Evolutionary conservation across 306 rosid species (phyloP).

Genomic region (Inga leiocalycina): DNA sequence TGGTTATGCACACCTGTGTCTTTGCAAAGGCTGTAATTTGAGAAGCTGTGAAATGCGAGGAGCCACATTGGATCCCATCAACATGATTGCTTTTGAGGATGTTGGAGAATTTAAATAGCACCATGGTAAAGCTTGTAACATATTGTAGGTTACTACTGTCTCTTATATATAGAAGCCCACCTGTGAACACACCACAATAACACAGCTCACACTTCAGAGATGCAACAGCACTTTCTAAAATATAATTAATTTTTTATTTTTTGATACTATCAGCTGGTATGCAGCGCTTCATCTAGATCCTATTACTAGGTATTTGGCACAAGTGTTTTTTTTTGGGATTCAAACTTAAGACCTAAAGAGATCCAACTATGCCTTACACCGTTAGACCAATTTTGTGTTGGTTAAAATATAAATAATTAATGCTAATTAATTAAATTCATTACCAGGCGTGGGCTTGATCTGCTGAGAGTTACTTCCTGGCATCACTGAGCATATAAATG

Average conservation of each 20-base stretch:
- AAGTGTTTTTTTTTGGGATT: no score
- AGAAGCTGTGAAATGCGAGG: slow-evolving; percentile 52
- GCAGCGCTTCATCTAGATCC: no score
- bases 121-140: slow-evolving; percentile 65
- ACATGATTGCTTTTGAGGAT: slow-evolving; percentile 46
- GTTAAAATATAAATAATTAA: background rate
- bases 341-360: no score
- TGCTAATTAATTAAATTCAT: background rate
- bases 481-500: slow-evolving; percentile 74
- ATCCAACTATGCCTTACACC: accelerated
- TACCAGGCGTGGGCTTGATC: slow-evolving; percentile 71
- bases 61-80: slow-evolving; percentile 68
- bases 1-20: slow-evolving; percentile 64
- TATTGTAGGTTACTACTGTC: slow-evolving; percentile 80
- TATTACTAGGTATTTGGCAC: no score
- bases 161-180: slow-evolving; percentile 74
- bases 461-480: slow-evolving; percentile 76
- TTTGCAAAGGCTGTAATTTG: slow-evolving; percentile 67
- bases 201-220: background rate
- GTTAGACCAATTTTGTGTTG: no score
- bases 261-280: no score
- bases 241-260: background rate
- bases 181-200: slow-evolving; percentile 36
- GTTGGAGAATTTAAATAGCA: slow-evolving; percentile 64
- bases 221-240: background rate